A percentile compares a stretch with the other conserved stretches of the same genome.
These are phyloP conservation scores for Penicillium sp. DNA, from an alignment of 2,329 filamentous ascomycete species.

Conservation along the genomic window DNA sequence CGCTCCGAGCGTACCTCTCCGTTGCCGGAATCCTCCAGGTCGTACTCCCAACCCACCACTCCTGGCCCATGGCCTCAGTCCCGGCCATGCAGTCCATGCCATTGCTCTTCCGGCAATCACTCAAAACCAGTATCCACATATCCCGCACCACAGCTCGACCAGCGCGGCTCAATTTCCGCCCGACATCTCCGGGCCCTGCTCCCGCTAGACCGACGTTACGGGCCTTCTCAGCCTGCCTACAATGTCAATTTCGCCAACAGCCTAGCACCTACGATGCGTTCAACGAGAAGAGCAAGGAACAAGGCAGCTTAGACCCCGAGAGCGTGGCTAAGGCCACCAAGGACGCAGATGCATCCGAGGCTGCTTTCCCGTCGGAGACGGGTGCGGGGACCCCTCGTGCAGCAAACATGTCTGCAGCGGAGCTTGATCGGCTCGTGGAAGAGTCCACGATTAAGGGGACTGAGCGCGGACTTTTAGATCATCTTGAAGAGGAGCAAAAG, in stretches of 20 bases:
- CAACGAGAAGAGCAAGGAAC: constrained; percentile 22
- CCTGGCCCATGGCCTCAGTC: constrained; percentile 20
- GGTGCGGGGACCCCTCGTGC: constrained; percentile 22
- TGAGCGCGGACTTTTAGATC: constrained; percentile 11
- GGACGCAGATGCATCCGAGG: constrained; percentile 22
- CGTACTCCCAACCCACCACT: constrained; percentile 18
- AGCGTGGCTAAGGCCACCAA: constrained; percentile 12
- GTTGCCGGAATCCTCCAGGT: constrained; percentile 4
- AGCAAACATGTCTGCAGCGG: constrained; percentile 11
- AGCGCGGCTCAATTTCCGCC: constrained; percentile 22
- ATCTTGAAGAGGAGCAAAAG: constrained; percentile 7
- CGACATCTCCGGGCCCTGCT: constrained; percentile 24
- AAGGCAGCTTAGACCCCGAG: constrained; percentile 20
- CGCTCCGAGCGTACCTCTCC: constrained; percentile 19
- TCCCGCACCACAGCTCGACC: constrained; percentile 23
- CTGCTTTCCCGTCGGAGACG: constrained; percentile 13
- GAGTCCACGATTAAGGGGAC: constrained; percentile 11
- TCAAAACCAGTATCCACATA: constrained; percentile 30
- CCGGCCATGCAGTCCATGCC: constrained; percentile 43
- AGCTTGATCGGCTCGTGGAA: constrained; percentile 5
- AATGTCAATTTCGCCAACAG: constrained; percentile 43
- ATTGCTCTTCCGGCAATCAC: constrained; percentile 40
- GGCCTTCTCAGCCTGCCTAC: constrained; percentile 42
- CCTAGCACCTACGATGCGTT: constrained; percentile 24
- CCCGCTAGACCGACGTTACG: constrained; percentile 23